These are phyloP conservation scores for Celoporthe dispersa DNA, from an alignment of 2,329 filamentous ascomycete species.

Conservation along the genomic window DNA sequence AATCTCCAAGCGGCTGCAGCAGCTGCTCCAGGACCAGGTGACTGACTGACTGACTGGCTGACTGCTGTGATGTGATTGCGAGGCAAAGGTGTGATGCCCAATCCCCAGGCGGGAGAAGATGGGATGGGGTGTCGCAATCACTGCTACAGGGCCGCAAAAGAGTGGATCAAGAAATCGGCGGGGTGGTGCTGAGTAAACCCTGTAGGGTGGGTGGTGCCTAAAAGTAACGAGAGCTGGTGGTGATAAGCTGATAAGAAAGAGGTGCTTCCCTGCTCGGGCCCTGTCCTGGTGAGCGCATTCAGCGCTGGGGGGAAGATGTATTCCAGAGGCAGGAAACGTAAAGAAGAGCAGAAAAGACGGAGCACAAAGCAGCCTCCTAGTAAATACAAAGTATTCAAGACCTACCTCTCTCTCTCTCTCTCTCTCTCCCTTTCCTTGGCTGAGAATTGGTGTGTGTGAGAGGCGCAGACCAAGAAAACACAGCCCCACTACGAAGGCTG, in stretches of 20 bases:
- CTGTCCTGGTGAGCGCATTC: too few relatives aligned
- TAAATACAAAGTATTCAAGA: background rate
- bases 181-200: background rate
- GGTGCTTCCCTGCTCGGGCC: background rate
- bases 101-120: background rate
- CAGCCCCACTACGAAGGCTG: slow-evolving; percentile 22
- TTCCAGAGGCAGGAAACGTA: background rate
- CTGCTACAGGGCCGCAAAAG: background rate
- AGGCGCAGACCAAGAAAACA: slow-evolving; percentile 7
- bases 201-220: background rate
- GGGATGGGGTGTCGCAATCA: background rate
- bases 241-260: background rate
- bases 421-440: background rate
- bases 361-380: too few relatives aligned
- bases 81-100: background rate
- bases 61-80: background rate
- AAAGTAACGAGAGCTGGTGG: background rate
- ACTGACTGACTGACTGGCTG: too few relatives aligned
- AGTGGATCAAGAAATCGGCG: slow-evolving; percentile 5
- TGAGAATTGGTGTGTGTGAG: background rate
- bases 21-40: background rate
- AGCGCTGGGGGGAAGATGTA: background rate
- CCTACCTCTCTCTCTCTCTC: background rate
- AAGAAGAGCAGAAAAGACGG: background rate
- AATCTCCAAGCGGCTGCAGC: background rate